Base-by-base conservation (phyloP, 805 yeast genomes). In the Schwanniomyces vanrijiae region DNA sequence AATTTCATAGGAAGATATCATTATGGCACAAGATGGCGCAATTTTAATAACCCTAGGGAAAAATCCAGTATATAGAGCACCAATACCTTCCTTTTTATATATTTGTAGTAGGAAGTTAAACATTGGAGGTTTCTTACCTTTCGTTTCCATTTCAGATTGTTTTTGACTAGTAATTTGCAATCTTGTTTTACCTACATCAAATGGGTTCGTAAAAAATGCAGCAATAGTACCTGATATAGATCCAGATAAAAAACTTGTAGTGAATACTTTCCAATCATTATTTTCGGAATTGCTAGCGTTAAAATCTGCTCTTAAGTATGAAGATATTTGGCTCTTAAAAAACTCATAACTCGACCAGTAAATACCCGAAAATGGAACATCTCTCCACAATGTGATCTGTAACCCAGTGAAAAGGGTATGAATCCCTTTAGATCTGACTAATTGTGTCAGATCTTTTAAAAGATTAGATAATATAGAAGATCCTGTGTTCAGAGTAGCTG, bases 11-110 rank as follows among this genome's bases (percentile, higher is more conserved):
- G 94, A 86, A 10, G 97, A 89, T 39, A 94, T 90, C 99, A 94
- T 94, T 33, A 94, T 92, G 1, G 99, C 99, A 76, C 99, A 94
- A 13, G 97, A 84, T 9, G 99, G 98, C 0, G 97, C 96, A 22
- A 94, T 87, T 62, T 94, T 94, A 64, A 92, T 68, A 6, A 92
- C 80, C 53, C 99, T 77, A 0, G 98, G 98, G 1, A 81, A 73
- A 33, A 90, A 68, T 0, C 99, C 99, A 31, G 88, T 88, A 60
- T 86, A 94, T n/a, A 94, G 69, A 0, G 97, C 92, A 4, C 74
- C 61, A n/a, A 81, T 40, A 0, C 99, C 99, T 65, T 94, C 99
- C 18, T 69, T 76, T 54, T 65, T 75, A 45, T 80, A 75, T 31
- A 94, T 91, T 21, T 76, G 73, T 25, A 65, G 59, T 68, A 94